Conservation (phyloP, 371 early-diverging fungal genomes). For the Mortierella sp. region DNA sequence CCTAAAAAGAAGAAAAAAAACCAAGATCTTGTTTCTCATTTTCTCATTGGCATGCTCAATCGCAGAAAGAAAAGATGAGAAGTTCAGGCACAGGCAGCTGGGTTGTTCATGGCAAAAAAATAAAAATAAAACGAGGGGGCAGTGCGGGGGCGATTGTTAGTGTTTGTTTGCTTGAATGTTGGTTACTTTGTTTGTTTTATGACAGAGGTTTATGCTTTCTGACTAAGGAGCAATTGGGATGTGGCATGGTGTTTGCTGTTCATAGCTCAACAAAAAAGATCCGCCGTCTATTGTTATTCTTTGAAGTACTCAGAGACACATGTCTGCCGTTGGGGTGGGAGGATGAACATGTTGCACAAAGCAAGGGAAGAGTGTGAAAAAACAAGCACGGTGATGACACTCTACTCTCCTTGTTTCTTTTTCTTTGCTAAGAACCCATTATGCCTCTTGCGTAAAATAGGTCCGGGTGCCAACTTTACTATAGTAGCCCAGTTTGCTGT, state of each 20-base stretch:
- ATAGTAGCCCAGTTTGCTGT: neutral
- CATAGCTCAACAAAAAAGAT: slow-evolving; percentile 2
- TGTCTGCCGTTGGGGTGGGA: neutral
- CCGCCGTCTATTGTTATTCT: neutral
- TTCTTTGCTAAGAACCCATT: neutral
- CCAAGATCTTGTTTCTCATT: neutral
- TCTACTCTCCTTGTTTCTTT: neutral
- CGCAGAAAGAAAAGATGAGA: neutral
- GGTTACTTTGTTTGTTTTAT: neutral
- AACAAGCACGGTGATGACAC: neutral
- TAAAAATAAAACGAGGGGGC: neutral
- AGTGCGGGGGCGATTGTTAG: neutral
- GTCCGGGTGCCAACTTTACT: neutral
- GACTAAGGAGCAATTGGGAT: slow-evolving; percentile 3
- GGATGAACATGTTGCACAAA: neutral
- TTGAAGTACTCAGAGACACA: neutral
- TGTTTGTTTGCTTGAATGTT: neutral
- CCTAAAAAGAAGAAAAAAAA: neutral
- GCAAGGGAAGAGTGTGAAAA: neutral
- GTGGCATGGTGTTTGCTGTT: neutral
- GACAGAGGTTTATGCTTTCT: neutral
- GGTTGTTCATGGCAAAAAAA: neutral
- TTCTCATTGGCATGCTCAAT: neutral
- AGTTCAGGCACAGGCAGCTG: neutral
- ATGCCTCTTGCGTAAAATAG: neutral